Percentiles rank a stretch among this genome's conserved stretches.
phyloP scores from a whole-genome alignment of 495 filamentous ascomycete genomes.

The Penicillium soppii region DNA sequence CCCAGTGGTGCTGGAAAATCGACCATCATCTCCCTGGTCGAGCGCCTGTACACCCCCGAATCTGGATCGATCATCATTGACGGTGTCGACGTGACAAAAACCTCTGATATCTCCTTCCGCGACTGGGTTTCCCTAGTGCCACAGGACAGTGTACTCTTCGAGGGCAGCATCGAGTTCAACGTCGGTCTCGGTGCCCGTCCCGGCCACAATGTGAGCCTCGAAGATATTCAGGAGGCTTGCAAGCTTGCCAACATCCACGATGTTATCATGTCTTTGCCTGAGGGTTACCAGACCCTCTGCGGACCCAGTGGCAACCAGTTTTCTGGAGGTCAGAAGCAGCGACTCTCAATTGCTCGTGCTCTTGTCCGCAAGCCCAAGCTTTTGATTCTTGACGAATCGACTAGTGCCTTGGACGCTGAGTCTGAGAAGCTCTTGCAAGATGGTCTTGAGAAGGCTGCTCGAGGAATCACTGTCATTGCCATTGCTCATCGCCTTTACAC shows the following conservation, averaged over 20 bases:
- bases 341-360: conserved; percentile 73
- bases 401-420: conserved; percentile 71
- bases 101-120: conserved; percentile 39
- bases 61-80: conserved; percentile 43
- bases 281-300: conserved; percentile 64
- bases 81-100: conserved; percentile 38
- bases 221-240: conserved; percentile 57
- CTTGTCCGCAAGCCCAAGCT: conserved; percentile 69
- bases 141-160: conserved; percentile 55
- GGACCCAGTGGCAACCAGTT: conserved; percentile 63
- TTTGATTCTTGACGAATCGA: conserved; percentile 77
- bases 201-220: conserved; percentile 37
- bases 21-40: conserved; percentile 55
- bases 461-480: conserved; percentile 73
- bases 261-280: conserved; percentile 51
- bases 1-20: conserved; percentile 59
- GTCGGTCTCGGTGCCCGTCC: conserved; percentile 49
- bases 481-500: conserved; percentile 79
- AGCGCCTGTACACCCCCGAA: conserved; percentile 54
- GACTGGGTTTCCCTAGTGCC: conserved; percentile 52
- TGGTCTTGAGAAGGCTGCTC: conserved; percentile 62
- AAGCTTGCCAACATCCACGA: conserved; percentile 60
- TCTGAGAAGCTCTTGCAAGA: conserved; percentile 69
- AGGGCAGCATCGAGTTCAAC: conserved; percentile 55
- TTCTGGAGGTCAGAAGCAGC: conserved; percentile 76